Percentiles rank a stretch among this genome's conserved stretches.
These are phyloP conservation scores for Talaromyces adpressus DNA, from an alignment of 495 filamentous ascomycete species.

Conservation along the genomic window DNA sequence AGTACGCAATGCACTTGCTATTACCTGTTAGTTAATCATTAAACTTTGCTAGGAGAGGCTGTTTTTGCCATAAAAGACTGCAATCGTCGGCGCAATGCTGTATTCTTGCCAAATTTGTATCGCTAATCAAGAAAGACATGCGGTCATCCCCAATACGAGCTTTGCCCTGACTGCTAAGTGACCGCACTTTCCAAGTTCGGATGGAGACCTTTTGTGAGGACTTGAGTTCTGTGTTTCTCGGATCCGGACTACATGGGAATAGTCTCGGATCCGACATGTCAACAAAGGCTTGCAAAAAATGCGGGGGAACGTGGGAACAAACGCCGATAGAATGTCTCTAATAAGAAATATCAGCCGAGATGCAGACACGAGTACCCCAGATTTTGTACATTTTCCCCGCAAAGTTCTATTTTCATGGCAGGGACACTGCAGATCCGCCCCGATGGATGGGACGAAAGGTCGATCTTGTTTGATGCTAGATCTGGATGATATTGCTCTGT, in stretches of 20 bases:
- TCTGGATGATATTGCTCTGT: background rate
- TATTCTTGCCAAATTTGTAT: background rate
- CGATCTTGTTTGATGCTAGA: background rate
- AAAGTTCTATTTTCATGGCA: background rate
- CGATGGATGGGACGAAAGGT: background rate
- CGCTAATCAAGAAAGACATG: background rate
- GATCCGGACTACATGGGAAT: background rate
- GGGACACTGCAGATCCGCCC: background rate
- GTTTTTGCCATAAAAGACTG: background rate
- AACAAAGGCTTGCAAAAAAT: background rate
- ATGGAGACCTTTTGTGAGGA: background rate
- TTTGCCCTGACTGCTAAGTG: background rate
- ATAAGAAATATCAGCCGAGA: background rate
- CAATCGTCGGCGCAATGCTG: background rate
- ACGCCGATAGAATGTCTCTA: background rate
- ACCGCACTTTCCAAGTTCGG: background rate
- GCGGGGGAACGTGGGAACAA: background rate
- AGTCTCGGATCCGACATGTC: background rate
- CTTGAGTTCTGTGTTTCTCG: background rate
- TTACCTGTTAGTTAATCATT: background rate
- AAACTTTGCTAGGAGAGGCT: background rate
- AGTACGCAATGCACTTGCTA: no score
- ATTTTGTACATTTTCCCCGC: background rate
- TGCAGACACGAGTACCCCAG: background rate
- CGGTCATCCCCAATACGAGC: background rate